Conservation (phyloP, 176 grass and related monocot genomes). For the Avena atlantica region DNA sequence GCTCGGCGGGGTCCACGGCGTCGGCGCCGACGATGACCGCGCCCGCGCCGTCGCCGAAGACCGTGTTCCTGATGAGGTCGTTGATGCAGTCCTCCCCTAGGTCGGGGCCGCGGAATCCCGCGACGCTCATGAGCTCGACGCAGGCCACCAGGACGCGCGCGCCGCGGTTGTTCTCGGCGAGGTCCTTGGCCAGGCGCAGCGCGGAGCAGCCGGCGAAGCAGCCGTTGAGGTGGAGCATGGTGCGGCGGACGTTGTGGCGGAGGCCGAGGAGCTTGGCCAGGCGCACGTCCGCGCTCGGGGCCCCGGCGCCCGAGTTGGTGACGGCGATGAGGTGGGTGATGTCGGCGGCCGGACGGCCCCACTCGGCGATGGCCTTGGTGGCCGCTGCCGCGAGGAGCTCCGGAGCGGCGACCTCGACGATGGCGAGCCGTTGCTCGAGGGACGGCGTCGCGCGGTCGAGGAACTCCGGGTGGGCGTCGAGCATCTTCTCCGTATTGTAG, state of each 20-base stretch:
- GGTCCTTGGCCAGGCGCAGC: not conserved
- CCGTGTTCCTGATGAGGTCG: not conserved
- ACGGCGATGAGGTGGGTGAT: slow-evolving; percentile 10
- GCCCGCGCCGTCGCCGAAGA: not conserved
- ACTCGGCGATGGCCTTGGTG: not conserved
- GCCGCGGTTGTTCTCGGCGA: not conserved
- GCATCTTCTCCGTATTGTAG: not conserved
- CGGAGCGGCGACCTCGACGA: not conserved
- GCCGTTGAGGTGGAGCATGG: slow-evolving; percentile 1
- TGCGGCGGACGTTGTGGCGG: not conserved
- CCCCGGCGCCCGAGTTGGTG: not conserved
- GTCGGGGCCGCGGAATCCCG: not conserved
- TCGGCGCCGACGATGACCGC: not conserved
- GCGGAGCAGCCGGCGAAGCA: not conserved
- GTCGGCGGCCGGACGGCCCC: not conserved
- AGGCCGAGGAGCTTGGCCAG: not conserved
- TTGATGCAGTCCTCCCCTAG: not conserved
- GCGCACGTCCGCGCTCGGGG: not conserved
- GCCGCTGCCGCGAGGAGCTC: not conserved
- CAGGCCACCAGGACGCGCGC: slow-evolving; percentile 20
- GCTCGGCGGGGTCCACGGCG: not conserved
- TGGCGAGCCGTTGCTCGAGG: not conserved
- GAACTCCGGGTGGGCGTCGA: slow-evolving; percentile 3
- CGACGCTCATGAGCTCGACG: slow-evolving; percentile 33
- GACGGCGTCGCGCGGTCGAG: not conserved